phyloP scores from a whole-genome alignment of 345 rosid genomes.

The Fremontodendron californicum region DNA sequence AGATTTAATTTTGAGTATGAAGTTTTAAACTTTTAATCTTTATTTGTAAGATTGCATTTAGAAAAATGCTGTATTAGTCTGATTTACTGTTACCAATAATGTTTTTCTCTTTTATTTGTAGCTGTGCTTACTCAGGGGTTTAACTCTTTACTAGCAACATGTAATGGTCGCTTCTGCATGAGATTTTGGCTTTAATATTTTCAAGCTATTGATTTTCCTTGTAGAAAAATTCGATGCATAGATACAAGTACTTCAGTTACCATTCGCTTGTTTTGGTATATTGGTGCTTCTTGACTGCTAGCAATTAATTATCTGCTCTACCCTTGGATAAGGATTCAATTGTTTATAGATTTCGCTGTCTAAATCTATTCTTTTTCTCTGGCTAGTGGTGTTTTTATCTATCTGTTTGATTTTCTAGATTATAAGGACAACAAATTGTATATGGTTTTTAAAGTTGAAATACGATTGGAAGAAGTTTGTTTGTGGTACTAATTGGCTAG shows the following conservation, averaged over 20 bases:
- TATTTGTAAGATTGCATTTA: not conserved
- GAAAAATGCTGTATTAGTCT: not conserved
- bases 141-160: not conserved
- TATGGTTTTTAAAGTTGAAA: not conserved
- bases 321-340: not conserved
- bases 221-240: not conserved
- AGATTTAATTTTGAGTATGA: not conserved
- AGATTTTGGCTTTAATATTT: not conserved
- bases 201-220: not conserved
- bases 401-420: not conserved
- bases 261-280: not conserved
- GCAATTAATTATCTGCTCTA: not conserved
- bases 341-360: not conserved
- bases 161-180: not conserved
- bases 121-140: not conserved
- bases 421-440: not conserved
- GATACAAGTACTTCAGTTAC: not conserved
- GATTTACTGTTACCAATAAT: not conserved
- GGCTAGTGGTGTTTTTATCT: not conserved
- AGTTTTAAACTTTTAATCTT: slow-evolving; percentile 10
- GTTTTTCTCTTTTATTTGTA: not conserved
- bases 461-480: slow-evolving; percentile 2
- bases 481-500: not conserved
- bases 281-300: not conserved
- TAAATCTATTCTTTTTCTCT: not conserved